Base-by-base conservation (phyloP, 805 yeast genomes). In the Candida lessepsii region DNA sequence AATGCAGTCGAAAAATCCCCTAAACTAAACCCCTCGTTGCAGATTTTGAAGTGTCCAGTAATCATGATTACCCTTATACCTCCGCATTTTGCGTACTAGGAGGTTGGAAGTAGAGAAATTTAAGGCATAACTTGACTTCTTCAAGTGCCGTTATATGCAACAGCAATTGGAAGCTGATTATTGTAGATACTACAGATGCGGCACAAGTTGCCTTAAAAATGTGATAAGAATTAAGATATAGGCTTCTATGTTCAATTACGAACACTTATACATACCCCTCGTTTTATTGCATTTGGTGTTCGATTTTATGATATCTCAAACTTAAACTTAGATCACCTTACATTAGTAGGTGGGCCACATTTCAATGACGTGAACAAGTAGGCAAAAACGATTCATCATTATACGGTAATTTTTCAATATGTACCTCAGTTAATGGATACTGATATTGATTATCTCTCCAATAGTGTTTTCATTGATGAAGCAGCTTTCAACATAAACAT, bases 401-500 rank as follows among this genome's bases (percentile, higher is more conserved):
- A 25, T 33, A n/a, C n/a, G n/a, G n/a, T n/a, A n/a, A n/a, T n/a
- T n/a, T 37, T 33, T 25, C 21, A 37, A 21, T 44, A 33, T 29
- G 37, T 43, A 9, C 4, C 27, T 20, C 34, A 31, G 15, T 24
- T 40, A 13, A 14, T 30, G 36, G 20, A 36, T 20, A 17, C 38
- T 16, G 46, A 35, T 21, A 23, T 35, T 26, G 44, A 40, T 16
- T 44, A 44, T 19, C 27, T 32, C 15, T 25, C 32, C 11, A 44
- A 37, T 21, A 40, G 45, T 35, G 45, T 35, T 10, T 50, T 50
- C 11, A 48, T 48, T 16, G 51, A 45, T 31, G 52, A 47, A 37
- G 45, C 52, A 11, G 48, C 47, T 3, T 48, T 47, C 36, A 39
- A 47, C 34, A 42, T 44, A 13, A 35, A 40, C 31, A 45, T 39